Conservation (phyloP, 148 eudicot species). For the Silene latifolia region DNA sequence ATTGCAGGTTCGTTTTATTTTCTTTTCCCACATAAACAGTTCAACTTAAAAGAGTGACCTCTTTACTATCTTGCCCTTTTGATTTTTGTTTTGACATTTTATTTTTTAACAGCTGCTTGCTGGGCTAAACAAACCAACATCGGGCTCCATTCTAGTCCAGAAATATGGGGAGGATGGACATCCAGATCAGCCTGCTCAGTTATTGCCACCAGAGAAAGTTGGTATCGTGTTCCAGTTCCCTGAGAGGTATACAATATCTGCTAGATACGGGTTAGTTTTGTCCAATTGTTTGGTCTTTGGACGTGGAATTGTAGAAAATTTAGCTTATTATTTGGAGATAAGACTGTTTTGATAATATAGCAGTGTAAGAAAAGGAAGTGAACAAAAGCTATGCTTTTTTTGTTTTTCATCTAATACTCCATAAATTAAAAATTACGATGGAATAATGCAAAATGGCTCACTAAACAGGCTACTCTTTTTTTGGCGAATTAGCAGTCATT, state of each 20-base stretch:
- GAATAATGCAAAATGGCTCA: too few species aligned
- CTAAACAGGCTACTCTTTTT: too few species aligned
- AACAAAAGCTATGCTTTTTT: too few species aligned
- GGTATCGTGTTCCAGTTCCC: conserved; percentile 98
- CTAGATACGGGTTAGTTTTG: conserved; percentile 1
- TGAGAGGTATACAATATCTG: conserved; percentile 57
- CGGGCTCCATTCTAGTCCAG: conserved; percentile 77
- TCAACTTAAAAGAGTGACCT: background rate
- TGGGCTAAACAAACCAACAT: conserved; percentile 84
- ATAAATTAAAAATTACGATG: too few species aligned
- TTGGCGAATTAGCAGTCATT: too few species aligned
- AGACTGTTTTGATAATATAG: too few species aligned
- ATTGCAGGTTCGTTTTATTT: conserved; percentile 65
- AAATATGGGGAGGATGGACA: conserved; percentile 59
- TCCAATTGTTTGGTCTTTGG: background rate
- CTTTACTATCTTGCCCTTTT: background rate
- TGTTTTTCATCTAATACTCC: too few species aligned
- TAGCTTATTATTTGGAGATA: background rate
- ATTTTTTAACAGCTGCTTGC: conserved; percentile 70
- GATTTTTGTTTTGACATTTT: conserved; percentile 9
- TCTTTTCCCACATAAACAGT: background rate
- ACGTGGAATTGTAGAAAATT: background rate
- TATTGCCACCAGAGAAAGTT: conserved; percentile 62
- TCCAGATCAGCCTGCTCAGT: conserved; percentile 46
- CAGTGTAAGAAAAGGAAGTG: too few species aligned